Base-by-base conservation (phyloP, 2,329 filamentous ascomycete genomes). In the Phyllosticta citribraziliensis region DNA sequence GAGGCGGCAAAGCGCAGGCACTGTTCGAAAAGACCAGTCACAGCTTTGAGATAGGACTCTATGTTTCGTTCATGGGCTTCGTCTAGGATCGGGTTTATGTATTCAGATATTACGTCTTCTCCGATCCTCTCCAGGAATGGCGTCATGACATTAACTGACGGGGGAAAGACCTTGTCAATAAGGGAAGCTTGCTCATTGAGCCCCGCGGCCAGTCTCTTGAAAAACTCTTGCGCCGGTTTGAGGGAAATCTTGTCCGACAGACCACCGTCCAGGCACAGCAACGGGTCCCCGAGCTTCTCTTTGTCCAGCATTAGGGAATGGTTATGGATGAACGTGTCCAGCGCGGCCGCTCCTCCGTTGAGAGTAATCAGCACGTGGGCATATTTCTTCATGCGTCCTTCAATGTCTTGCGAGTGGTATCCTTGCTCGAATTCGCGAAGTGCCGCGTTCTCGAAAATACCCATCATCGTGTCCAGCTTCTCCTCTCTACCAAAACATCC, bases 361-460 rank as follows among this genome's bases (percentile, higher is more conserved):
- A 99, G 79, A 1, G 83, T 82, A 62, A 89, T 85, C 61, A 99
- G 77, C 17, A 99, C 91, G 67, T 91, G 85, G 2, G 92, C 92
- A 73, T 96, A 97, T 69, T 88, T 84, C 66, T 83, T 85, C 93
- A 97, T 97, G 59, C 86, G 82, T 2, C 90, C 91, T 65, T 96
- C 88, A 59, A 95, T 85, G 72, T 99, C 93, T 76, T 88, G 89
- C 52, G 85, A 86, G 71, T 94, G 90, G 66, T 95, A 96, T 3
- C 91, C 94, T 65, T 94, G 88, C 73, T 95, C 89, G 67, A 99
- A 99, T 72, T 99, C 94, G 56, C 88, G 84, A 57, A 97, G 76
- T 3, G 95, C 92, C 3, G 92, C 91, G 61, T 87, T 91, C 75
- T 97, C 93, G 68, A 99, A 99, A 63, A 94, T 86, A 47, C 82